A percentile compares a stretch with the other conserved stretches of the same genome.
Conservation (phyloP, 2,329 filamentous ascomycete species). For the Xenosphaeropsis pyriputrescens region DNA sequence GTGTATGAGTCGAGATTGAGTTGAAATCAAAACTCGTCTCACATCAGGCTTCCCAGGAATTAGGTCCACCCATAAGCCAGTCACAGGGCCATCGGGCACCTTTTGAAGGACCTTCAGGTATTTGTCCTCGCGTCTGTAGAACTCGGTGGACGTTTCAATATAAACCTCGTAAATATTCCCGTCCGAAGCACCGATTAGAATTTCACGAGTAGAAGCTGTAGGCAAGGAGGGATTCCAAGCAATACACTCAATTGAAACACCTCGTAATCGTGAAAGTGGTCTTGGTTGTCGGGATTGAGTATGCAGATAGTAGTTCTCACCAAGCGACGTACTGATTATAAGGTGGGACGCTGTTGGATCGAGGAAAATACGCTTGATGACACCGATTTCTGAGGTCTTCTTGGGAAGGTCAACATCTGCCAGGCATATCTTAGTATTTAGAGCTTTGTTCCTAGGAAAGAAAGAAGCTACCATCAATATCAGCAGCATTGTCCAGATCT, state of each 20-base stretch:
- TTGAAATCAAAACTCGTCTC: constrained; percentile 66
- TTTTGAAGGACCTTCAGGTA: constrained; percentile 77
- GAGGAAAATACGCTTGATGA: constrained; percentile 92
- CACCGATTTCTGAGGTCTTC: constrained; percentile 76
- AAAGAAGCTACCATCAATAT: constrained; percentile 63
- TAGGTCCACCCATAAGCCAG: constrained; percentile 72
- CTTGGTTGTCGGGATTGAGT: constrained; percentile 85
- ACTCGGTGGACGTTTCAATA: constrained; percentile 87
- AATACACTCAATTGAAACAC: constrained; percentile 75
- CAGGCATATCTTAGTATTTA: not conserved
- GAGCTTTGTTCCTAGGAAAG: not conserved
- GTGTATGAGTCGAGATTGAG: constrained; percentile 64
- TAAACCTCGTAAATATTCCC: constrained; percentile 91
- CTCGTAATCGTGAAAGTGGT: constrained; percentile 66
- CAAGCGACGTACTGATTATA: constrained; percentile 76
- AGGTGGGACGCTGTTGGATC: constrained; percentile 94
- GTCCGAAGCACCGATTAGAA: constrained; percentile 80
- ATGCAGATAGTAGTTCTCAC: constrained; percentile 97
- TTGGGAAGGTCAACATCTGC: constrained; percentile 93
- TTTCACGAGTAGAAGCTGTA: constrained; percentile 88
- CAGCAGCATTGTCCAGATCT: constrained; percentile 81
- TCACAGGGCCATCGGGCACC: constrained; percentile 67
- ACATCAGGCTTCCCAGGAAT: constrained; percentile 48
- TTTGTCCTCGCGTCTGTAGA: constrained; percentile 89
- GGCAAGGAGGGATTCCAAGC: constrained; percentile 92